A percentile compares a stretch with the other conserved stretches of the same genome.
Conservation (phyloP, 2,329 filamentous ascomycete genomes). For the Colletotrichum shisoi region DNA sequence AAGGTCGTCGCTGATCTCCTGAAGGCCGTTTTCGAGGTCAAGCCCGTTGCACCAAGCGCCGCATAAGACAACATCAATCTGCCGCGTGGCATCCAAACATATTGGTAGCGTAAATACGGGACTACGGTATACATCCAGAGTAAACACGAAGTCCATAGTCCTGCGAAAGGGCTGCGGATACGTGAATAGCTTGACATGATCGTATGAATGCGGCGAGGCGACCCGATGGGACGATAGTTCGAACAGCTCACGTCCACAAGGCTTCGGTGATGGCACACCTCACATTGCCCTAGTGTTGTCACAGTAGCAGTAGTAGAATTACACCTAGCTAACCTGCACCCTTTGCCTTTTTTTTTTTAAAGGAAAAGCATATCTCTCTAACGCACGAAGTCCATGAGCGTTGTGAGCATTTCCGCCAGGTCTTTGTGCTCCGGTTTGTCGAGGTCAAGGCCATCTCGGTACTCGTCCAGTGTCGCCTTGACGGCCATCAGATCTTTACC, state of each 20-base stretch:
- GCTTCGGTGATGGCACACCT: neutral
- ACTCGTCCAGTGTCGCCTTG: conserved; percentile 71
- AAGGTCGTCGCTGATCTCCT: conserved; percentile 85
- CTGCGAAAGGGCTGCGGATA: neutral
- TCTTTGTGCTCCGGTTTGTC: conserved; percentile 67
- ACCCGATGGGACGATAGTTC: neutral
- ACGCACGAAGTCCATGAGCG: conserved; percentile 60
- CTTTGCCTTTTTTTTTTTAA: neutral
- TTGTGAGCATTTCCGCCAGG: conserved; percentile 62
- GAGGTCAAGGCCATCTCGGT: conserved; percentile 62
- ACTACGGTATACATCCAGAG: neutral
- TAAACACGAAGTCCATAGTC: neutral
- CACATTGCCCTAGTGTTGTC: neutral
- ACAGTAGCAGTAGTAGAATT: conserved; percentile 12
- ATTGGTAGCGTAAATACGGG: neutral
- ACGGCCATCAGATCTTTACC: conserved; percentile 72
- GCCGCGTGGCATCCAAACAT: conserved; percentile 7
- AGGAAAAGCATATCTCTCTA: conserved; percentile 14
- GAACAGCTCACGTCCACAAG: neutral
- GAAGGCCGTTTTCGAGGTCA: conserved; percentile 82
- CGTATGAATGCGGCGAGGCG: neutral
- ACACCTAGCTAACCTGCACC: conserved; percentile 4
- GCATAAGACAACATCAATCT: conserved; percentile 34
- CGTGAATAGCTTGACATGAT: neutral
- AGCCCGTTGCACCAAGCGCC: conserved; percentile 66